Evolutionary conservation across 106 monocot species (phyloP).

Genomic region (Xerophyta viscosa): DNA sequence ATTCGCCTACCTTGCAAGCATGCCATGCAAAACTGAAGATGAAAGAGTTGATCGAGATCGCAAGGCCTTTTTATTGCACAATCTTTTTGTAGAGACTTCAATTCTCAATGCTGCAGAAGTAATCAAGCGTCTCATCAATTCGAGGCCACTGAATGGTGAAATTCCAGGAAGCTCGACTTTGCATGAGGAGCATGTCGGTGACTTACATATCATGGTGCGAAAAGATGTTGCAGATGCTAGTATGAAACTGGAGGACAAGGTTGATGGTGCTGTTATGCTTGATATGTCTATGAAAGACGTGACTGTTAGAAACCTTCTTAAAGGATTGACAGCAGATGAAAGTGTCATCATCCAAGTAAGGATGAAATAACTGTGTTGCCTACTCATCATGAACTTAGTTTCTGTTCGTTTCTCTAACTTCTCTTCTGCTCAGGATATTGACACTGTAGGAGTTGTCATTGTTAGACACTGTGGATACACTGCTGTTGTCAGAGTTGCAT

Average conservation of each 20-base stretch:
- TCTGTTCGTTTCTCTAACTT: not conserved
- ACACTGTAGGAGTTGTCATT: slow-evolving; percentile 59
- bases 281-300: slow-evolving; percentile 36
- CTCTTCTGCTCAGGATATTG: slow-evolving; percentile 42
- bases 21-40: slow-evolving; percentile 88
- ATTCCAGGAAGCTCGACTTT: slow-evolving; percentile 10
- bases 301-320: slow-evolving; percentile 70
- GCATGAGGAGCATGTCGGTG: slow-evolving; percentile 60
- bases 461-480: slow-evolving; percentile 82
- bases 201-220: slow-evolving; percentile 53
- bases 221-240: slow-evolving; percentile 56
- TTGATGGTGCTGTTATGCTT: slow-evolving; percentile 40
- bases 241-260: slow-evolving; percentile 43
- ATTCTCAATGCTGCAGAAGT: slow-evolving; percentile 47
- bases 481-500: slow-evolving; percentile 59
- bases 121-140: slow-evolving; percentile 28
- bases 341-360: slow-evolving; percentile 64
- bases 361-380: not conserved
- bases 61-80: slow-evolving; percentile 87
- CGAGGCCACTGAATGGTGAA: not conserved
- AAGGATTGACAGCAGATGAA: slow-evolving; percentile 89
- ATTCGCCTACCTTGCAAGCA: slow-evolving; percentile 47
- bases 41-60: slow-evolving; percentile 73
- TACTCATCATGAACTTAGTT: not conserved
- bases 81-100: slow-evolving; percentile 69